Evolutionary conservation across 2,329 filamentous ascomycete genomes (phyloP).

Genomic region (Pestalotiopsis sp.): DNA sequence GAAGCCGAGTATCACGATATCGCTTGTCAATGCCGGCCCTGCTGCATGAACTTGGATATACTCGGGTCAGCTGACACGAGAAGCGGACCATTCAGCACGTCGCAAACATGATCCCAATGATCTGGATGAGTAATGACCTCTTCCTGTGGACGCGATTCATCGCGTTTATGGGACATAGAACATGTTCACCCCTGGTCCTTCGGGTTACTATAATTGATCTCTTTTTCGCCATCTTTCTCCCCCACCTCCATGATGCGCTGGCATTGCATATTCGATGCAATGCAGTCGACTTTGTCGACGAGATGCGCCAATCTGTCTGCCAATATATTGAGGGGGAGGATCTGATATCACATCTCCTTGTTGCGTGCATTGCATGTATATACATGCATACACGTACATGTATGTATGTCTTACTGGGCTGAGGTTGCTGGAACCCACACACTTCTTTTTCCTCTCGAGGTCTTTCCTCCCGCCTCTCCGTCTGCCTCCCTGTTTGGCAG

Average conservation of each 20-base stretch:
- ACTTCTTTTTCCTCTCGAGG: not conserved
- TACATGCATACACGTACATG: not conserved
- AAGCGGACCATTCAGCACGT: too few species aligned
- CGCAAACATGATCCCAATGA: too few species aligned
- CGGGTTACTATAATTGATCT: not conserved
- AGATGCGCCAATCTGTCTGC: not conserved
- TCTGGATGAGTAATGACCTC: too few species aligned
- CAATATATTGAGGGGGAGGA: not conserved
- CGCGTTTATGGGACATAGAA: too few species aligned
- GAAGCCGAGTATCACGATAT: too few species aligned
- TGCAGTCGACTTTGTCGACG: not conserved
- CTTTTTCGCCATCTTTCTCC: not conserved
- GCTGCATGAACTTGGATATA: too few species aligned
- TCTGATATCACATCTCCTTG: not conserved
- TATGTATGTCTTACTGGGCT: slow-evolving; percentile 2
- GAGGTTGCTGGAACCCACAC: not conserved
- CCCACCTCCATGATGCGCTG: not conserved
- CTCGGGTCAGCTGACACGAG: too few species aligned
- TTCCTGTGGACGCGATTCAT: too few species aligned
- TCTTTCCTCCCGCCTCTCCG: not conserved
- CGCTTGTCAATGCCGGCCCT: too few species aligned
- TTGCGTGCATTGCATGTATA: not conserved
- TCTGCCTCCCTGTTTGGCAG: not conserved
- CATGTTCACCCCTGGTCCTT: too few species aligned
- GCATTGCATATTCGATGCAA: not conserved